Evolutionary conservation across 176 grass and related monocot species (phyloP).

Genomic region (Leersia perrieri): DNA sequence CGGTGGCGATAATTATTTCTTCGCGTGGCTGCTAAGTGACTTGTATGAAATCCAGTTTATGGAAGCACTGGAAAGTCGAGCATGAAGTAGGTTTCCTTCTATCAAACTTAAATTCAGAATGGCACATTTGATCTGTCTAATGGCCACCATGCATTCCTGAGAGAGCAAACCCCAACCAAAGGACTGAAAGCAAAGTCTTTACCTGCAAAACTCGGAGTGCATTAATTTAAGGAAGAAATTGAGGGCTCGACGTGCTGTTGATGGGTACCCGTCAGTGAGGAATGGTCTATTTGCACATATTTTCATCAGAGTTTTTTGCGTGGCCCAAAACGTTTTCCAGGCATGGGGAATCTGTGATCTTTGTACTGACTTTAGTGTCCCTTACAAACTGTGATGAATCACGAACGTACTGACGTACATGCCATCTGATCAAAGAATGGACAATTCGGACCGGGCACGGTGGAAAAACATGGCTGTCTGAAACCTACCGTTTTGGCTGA

Average conservation of each 20-base stretch:
- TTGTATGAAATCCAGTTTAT: background rate
- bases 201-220: background rate
- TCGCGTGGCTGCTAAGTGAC: background rate
- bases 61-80: background rate
- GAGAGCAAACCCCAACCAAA: background rate
- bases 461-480: background rate
- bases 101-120: constrained; percentile 18
- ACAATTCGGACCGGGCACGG: background rate
- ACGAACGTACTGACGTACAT: background rate
- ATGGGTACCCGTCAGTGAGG: constrained; percentile 9
- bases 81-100: background rate
- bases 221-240: constrained; percentile 18
- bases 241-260: background rate
- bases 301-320: background rate
- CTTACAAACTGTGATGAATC: background rate
- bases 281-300: background rate
- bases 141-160: constrained; percentile 6
- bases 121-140: background rate
- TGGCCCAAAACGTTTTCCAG: background rate
- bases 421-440: constrained; percentile 8
- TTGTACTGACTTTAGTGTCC: constrained; percentile 17
- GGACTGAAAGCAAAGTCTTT: background rate
- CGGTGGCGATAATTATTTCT: background rate
- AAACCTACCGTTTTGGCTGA: background rate
- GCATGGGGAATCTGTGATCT: background rate